Base-by-base conservation (phyloP, 2,329 filamentous ascomycete species). In the Stemphylium beticola region DNA sequence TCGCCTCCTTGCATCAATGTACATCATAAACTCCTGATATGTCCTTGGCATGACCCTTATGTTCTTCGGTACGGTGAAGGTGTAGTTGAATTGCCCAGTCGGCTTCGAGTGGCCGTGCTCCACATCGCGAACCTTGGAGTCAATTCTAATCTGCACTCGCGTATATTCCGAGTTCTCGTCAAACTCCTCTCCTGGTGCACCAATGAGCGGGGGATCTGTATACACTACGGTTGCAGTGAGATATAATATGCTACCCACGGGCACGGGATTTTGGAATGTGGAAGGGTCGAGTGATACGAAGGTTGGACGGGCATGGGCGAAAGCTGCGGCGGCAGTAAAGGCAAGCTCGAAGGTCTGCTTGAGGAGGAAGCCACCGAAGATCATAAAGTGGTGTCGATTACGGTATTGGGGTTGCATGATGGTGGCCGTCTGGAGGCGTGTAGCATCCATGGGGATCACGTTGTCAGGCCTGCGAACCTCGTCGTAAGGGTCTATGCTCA, bases 321-420 rank as follows among this genome's bases (percentile, higher is more conserved):
- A 90, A 8, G 85, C 85, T 1, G 88, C 87, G 0, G 87, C 88
- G 66, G 87, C 89, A 71, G 87, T 90, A 75, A 91, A 92, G 1
- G 89, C 88, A 6, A 91, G 81, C 74, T 92, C 89, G 65, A 91
- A 91, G 0, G 87, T 89, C 67, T 89, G 86, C 68, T 90, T 89
- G 10, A 92, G 79, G 10, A 91, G 82, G 69, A 88, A 91, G 12
- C 89, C 89, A 46, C 89, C 89, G 65, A 91, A 92, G 49, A 92
- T 90, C 88, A 91, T 90, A 72, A 89, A 89, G 65, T 89, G 86
- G 73, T 91, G 87, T 2, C 86, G 76, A 72, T 88, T 88, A 42
- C 87, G 83, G 71, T 87, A 84, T 72, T 89, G 87, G 0, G 89
- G 89, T 69, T 91, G 88, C 88, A 91, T 91, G 61, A 92, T 90